phyloP scores from a whole-genome alignment of 768 basidiomycete genomes.

The Psilocybe tampanensis region DNA sequence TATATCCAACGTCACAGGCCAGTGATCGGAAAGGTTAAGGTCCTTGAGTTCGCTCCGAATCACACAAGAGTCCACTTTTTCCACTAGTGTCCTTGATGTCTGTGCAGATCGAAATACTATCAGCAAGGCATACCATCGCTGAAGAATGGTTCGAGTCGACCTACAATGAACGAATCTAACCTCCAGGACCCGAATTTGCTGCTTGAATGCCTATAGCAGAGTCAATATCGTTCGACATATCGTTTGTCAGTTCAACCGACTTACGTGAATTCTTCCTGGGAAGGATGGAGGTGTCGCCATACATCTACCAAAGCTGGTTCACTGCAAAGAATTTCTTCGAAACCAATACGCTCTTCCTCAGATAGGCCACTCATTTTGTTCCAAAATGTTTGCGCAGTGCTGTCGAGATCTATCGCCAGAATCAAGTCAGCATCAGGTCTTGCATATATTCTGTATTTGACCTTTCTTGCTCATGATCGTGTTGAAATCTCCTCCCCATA shows the following conservation, averaged over 20 bases:
- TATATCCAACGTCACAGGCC: slow-evolving; percentile 11
- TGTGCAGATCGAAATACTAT: not conserved
- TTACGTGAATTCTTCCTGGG: slow-evolving; percentile 70
- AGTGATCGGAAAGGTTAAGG: slow-evolving; percentile 9
- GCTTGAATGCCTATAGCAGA: not conserved
- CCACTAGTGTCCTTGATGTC: slow-evolving; percentile 3
- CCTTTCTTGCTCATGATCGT: too few relatives aligned
- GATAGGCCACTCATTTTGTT: slow-evolving; percentile 85
- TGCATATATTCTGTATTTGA: too few relatives aligned
- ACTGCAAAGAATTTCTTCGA: slow-evolving; percentile 56
- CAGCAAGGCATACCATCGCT: not conserved
- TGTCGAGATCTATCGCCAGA: slow-evolving; percentile 50
- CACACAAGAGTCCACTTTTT: slow-evolving; percentile 2
- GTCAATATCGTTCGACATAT: not conserved
- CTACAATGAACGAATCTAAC: slow-evolving; percentile 10
- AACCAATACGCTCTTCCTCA: slow-evolving; percentile 71
- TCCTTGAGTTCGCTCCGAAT: slow-evolving; percentile 11
- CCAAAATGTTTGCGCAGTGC: slow-evolving; percentile 65
- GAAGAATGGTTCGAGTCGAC: not conserved
- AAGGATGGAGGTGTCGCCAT: slow-evolving; percentile 71
- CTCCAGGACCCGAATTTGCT: slow-evolving; percentile 6
- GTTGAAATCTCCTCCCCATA: too few relatives aligned
- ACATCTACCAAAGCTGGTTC: slow-evolving; percentile 66
- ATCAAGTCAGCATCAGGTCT: slow-evolving; percentile 37
- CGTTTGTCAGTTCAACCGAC: not conserved